These are phyloP conservation scores for Echinochloa phyllopogon DNA, from an alignment of 176 grass and related monocot genomes.

Conservation along the genomic window DNA sequence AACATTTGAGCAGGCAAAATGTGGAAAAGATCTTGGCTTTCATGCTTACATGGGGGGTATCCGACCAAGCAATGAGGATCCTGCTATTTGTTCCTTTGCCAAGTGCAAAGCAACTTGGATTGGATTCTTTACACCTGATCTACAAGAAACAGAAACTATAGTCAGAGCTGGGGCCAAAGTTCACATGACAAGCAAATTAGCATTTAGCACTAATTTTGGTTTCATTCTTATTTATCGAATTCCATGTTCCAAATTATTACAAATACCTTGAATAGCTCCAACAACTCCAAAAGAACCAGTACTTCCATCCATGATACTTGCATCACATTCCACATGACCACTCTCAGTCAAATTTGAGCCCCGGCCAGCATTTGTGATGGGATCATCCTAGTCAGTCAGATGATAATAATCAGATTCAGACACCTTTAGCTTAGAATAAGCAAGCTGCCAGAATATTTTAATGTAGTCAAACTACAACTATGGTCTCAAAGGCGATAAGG, in stretches of 20 bases:
- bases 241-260: slow-evolving; percentile 10
- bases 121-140: slow-evolving; percentile 93
- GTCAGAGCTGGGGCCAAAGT: slow-evolving; percentile 22
- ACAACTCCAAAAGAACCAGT: slow-evolving; percentile 84
- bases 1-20: background rate
- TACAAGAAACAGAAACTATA: slow-evolving; percentile 63
- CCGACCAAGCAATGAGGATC: slow-evolving; percentile 78
- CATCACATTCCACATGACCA: slow-evolving; percentile 92
- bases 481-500: too few species aligned
- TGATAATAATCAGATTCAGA: slow-evolving; percentile 19
- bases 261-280: slow-evolving; percentile 86
- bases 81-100: slow-evolving; percentile 81
- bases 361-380: slow-evolving; percentile 81
- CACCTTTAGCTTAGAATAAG: slow-evolving; percentile 30
- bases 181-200: slow-evolving; percentile 8
- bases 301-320: slow-evolving; percentile 95
- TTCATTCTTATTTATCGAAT: background rate
- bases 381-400: slow-evolving; percentile 74
- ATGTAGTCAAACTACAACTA: background rate
- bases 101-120: slow-evolving; percentile 74
- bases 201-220: background rate
- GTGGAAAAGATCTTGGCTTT: slow-evolving; percentile 29
- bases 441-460: slow-evolving; percentile 8
- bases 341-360: slow-evolving; percentile 91
- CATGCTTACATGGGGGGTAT: slow-evolving; percentile 96